These are phyloP conservation scores for Amoebophrya sp. DNA, from an alignment of 169 alveolate species.

Conservation along the genomic window DNA sequence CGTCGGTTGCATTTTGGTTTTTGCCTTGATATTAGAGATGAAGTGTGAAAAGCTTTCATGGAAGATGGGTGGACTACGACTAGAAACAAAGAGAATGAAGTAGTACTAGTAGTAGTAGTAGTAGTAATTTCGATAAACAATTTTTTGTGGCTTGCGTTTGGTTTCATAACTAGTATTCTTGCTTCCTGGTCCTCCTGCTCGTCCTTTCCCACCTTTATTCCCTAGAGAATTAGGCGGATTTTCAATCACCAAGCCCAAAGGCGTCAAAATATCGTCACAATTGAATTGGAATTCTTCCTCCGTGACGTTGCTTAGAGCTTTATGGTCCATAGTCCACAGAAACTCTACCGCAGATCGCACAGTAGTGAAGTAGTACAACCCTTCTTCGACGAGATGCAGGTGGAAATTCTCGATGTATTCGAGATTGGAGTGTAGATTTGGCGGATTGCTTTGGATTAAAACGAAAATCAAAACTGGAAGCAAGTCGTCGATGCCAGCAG, in stretches of 20 bases:
- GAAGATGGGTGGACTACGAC: too few species aligned
- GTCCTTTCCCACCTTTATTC: too few species aligned
- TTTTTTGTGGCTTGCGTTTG: too few species aligned
- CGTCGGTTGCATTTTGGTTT: too few species aligned
- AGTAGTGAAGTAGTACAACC: background rate
- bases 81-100: too few species aligned
- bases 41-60: too few species aligned
- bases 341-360: background rate
- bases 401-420: background rate
- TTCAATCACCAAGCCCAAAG: background rate
- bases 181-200: too few species aligned
- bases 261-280: background rate
- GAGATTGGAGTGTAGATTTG: background rate
- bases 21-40: too few species aligned
- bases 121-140: too few species aligned
- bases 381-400: background rate
- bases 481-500: background rate
- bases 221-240: too few species aligned
- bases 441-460: background rate
- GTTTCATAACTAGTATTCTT: too few species aligned
- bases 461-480: background rate
- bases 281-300: background rate
- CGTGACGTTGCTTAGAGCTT: background rate
- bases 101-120: too few species aligned
- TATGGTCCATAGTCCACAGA: background rate